phyloP scores from a whole-genome alignment of 1,284 basidiomycete species.

The Ceratobasidium theobromae region DNA sequence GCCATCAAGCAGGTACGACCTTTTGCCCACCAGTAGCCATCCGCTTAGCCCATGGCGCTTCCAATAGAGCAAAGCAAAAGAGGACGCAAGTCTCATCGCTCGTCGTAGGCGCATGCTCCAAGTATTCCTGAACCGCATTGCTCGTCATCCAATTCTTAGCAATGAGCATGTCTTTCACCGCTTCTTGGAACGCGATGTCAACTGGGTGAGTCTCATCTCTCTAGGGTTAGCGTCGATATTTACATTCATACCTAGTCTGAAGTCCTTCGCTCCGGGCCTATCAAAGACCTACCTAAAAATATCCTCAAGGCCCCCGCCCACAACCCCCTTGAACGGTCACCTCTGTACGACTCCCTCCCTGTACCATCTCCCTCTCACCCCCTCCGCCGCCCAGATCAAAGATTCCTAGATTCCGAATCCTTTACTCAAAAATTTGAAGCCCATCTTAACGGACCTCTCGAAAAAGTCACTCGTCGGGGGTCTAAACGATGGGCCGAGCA shows the following conservation, averaged over 20 bases:
- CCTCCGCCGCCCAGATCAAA: constrained; percentile 83
- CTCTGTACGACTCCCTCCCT: constrained; percentile 82
- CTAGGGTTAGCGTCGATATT: not conserved
- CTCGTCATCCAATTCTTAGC: constrained; percentile 88
- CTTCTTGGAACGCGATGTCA: constrained; percentile 93
- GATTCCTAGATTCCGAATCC: constrained; percentile 93
- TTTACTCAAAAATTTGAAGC: constrained; percentile 96
- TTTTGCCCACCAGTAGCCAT: not conserved
- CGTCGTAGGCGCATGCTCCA: constrained; percentile 92
- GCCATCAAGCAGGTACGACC: constrained; percentile 84
- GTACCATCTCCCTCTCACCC: constrained; percentile 86
- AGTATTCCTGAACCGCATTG: constrained; percentile 89
- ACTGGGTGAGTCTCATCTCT: constrained; percentile 68
- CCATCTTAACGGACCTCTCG: constrained; percentile 89
- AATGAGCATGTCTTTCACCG: constrained; percentile 94
- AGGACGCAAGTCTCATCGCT: constrained; percentile 91
- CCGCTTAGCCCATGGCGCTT: not conserved
- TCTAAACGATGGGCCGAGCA: constrained; percentile 96
- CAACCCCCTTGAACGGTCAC: constrained; percentile 82
- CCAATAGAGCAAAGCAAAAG: constrained; percentile 74
- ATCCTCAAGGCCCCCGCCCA: constrained; percentile 93
- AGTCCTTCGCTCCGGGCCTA: constrained; percentile 87
- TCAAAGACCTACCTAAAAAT: constrained; percentile 91
- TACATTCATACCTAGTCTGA: constrained; percentile 61
- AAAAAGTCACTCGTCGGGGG: constrained; percentile 89